phyloP scores from a whole-genome alignment of 2,329 filamentous ascomycete genomes.

The Colletotrichum tanaceti region DNA sequence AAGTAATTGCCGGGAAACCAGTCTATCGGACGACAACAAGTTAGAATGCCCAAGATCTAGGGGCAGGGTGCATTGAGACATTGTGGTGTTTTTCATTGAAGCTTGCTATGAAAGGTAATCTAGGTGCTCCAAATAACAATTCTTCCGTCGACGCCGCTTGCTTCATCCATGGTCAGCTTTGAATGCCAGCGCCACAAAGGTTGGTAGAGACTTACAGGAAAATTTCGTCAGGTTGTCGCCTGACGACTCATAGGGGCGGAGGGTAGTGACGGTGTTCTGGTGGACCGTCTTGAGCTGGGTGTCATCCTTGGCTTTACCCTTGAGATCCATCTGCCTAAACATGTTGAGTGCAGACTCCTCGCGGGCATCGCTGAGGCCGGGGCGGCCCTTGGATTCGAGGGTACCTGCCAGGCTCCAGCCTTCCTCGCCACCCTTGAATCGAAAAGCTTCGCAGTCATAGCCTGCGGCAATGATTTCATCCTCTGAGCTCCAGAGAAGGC shows the following conservation, averaged over 20 bases:
- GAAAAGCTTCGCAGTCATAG: conserved; percentile 90
- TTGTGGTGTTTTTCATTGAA: conserved; percentile 30
- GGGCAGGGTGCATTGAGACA: conserved; percentile 18
- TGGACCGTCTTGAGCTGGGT: conserved; percentile 95
- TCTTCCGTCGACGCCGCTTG: conserved; percentile 84
- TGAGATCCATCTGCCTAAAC: conserved; percentile 99
- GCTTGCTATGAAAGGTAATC: conserved; percentile 42
- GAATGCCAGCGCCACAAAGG: not conserved
- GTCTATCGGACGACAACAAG: not conserved
- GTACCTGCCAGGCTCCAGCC: conserved; percentile 89
- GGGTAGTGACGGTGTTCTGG: conserved; percentile 92
- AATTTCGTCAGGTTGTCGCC: conserved; percentile 79
- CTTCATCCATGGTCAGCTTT: conserved; percentile 57
- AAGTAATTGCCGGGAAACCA: not conserved
- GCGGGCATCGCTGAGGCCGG: conserved; percentile 70
- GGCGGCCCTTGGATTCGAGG: conserved; percentile 78
- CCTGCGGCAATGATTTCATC: conserved; percentile 95
- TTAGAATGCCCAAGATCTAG: not conserved
- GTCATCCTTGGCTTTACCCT: conserved; percentile 91
- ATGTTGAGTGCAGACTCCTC: conserved; percentile 97
- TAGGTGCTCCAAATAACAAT: conserved; percentile 82
- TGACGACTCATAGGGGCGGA: conserved; percentile 79
- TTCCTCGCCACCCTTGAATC: conserved; percentile 79
- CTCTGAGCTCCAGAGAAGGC: conserved; percentile 91
- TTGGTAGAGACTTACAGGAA: conserved; percentile 74